phyloP scores from a whole-genome alignment of 441 rosid species.

The Gossypium schwendimanii region DNA sequence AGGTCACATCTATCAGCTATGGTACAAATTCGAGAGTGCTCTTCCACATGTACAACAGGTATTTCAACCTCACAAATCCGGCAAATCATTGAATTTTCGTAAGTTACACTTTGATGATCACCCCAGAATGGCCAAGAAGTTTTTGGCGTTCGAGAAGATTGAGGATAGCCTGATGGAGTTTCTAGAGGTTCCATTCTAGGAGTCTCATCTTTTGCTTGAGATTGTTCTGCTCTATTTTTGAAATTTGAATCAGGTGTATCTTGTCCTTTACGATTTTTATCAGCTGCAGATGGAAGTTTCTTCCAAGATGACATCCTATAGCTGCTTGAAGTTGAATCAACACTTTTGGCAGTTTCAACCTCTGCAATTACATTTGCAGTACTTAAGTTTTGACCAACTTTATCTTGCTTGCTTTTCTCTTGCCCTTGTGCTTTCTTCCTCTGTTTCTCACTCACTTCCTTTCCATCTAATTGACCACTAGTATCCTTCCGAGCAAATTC shows the following conservation, averaged over 20 bases:
- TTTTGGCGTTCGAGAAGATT: constrained; percentile 37
- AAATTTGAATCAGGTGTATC: constrained; percentile 39
- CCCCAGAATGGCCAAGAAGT: constrained; percentile 66
- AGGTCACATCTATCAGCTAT: constrained; percentile 95
- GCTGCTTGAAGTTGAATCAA: constrained; percentile 68
- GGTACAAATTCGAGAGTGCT: constrained; percentile 90
- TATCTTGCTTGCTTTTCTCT: constrained; percentile 35
- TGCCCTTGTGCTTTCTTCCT: constrained; percentile 31
- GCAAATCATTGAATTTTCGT: constrained; percentile 88
- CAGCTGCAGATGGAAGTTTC: constrained; percentile 81
- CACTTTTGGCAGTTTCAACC: constrained; percentile 64
- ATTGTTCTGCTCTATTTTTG: constrained; percentile 41
- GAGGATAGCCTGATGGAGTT: constrained; percentile 45
- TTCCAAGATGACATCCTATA: constrained; percentile 92
- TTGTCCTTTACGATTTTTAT: constrained; percentile 48
- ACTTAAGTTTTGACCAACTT: constrained; percentile 29
- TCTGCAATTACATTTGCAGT: constrained; percentile 38
- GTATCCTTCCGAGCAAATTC: constrained; percentile 52
- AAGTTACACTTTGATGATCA: constrained; percentile 52
- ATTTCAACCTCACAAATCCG: constrained; percentile 99
- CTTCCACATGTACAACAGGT: constrained; percentile 96
- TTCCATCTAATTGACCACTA: constrained; percentile 40
- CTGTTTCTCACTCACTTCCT: constrained; percentile 36
- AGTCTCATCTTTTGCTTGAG: constrained; percentile 32
- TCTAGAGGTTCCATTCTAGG: constrained; percentile 38